Percentiles rank a stretch among this genome's conserved stretches.
Conservation (phyloP, 139 green algal species). For the Chlorella sp. region DNA sequence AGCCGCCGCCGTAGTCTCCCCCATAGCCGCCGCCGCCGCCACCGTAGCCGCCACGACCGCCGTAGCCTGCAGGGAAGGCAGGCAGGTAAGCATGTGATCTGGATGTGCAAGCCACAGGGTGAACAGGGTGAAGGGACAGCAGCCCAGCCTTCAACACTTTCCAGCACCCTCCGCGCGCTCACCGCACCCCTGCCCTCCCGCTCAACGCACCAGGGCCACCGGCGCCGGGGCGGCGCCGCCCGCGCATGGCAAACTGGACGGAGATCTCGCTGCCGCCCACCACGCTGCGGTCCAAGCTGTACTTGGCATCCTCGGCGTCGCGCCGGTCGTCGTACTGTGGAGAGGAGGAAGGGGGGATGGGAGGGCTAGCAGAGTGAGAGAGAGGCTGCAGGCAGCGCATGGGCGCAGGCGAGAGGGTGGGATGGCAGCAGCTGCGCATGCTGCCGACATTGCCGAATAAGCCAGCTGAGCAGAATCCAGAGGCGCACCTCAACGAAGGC, state of each 20-base stretch:
- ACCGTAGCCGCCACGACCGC: too few relatives aligned
- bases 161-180: background rate
- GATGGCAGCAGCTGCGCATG: background rate
- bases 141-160: background rate
- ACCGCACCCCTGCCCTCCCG: background rate
- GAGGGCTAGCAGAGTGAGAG: too few relatives aligned
- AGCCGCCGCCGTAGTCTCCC: too few relatives aligned
- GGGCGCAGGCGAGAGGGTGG: too few relatives aligned
- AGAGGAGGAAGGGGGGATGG: too few relatives aligned
- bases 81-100: too few relatives aligned
- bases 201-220: background rate
- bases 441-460: background rate
- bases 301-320: conserved; percentile 63
- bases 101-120: too few relatives aligned
- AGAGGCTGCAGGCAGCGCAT: too few relatives aligned
- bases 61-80: background rate
- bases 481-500: conserved; percentile 64
- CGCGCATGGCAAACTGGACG: conserved; percentile 37
- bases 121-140: too few relatives aligned
- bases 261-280: conserved; percentile 29
- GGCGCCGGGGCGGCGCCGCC: background rate
- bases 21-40: conserved; percentile 6
- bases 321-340: conserved; percentile 52
- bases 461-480: background rate
- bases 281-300: conserved; percentile 34